A percentile compares a stretch with the other conserved stretches of the same genome.
phyloP scores from a whole-genome alignment of 2,329 filamentous ascomycete species.

The Calonectria naviculata region DNA sequence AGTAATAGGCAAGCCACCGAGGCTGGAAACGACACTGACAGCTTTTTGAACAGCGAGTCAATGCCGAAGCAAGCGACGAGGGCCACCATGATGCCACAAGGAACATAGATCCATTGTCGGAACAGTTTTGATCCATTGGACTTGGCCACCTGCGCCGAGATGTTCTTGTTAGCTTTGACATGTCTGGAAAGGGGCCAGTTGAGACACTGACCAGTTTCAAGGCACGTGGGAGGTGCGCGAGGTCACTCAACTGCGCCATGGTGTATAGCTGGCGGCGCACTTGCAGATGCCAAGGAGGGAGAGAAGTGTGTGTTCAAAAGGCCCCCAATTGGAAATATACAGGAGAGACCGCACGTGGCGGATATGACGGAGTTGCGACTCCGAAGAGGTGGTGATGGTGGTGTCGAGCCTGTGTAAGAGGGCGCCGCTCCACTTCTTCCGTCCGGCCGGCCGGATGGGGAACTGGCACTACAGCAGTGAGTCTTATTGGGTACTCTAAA shows the following conservation, averaged over 20 bases:
- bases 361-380: conserved; percentile 20
- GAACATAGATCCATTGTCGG: conserved; percentile 62
- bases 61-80: conserved; percentile 57
- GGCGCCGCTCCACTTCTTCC: background rate
- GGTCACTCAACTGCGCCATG: conserved; percentile 30
- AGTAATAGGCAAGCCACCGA: conserved; percentile 69
- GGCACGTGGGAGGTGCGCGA: conserved; percentile 32
- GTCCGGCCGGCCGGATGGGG: background rate
- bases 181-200: background rate
- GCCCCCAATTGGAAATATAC: background rate
- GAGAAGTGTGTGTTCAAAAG: background rate
- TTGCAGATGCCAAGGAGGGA: background rate
- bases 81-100: conserved; percentile 54
- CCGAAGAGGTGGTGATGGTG: conserved; percentile 18
- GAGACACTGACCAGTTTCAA: conserved; percentile 32
- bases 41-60: conserved; percentile 55
- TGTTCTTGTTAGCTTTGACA: conserved; percentile 14
- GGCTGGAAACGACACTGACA: conserved; percentile 66
- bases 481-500: background rate
- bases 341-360: background rate
- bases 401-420: background rate
- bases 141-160: conserved; percentile 26
- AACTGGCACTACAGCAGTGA: background rate
- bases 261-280: conserved; percentile 2
- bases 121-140: conserved; percentile 31